Evolutionary conservation across 139 green algal genomes (phyloP).

Genomic region (Pleodorina starrii): DNA sequence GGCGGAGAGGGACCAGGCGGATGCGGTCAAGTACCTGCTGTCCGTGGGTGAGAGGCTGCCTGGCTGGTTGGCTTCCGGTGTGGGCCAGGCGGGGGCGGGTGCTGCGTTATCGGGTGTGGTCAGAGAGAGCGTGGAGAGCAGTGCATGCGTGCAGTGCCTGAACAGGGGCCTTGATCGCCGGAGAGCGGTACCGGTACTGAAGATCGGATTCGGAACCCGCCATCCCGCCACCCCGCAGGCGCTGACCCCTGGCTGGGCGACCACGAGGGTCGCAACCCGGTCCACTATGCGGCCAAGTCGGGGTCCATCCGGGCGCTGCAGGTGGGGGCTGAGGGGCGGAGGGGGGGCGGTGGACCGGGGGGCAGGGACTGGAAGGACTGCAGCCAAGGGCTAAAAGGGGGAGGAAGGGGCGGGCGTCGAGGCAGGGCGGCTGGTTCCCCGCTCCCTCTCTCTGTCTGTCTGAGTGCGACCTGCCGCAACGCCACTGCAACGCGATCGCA

Average conservation of each 20-base stretch:
- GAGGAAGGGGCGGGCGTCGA: neutral
- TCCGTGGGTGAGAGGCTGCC: neutral
- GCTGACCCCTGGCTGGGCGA: constrained; percentile 51
- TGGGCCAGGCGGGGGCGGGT: neutral
- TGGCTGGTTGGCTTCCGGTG: neutral
- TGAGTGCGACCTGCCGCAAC: neutral
- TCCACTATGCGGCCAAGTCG: constrained; percentile 28
- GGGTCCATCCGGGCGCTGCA: constrained; percentile 8
- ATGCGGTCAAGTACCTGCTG: constrained; percentile 36
- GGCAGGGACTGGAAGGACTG: no score
- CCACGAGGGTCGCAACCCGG: constrained; percentile 3
- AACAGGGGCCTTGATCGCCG: neutral
- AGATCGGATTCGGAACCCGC: neutral
- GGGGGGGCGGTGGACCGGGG: neutral
- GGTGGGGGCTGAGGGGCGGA: neutral
- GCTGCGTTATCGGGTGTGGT: neutral
- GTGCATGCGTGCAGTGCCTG: neutral
- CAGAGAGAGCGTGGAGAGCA: neutral
- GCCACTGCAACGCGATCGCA: neutral
- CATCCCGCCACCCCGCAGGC: neutral
- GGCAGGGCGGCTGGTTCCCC: neutral
- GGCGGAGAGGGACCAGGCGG: constrained; percentile 3
- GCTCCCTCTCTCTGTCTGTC: neutral
- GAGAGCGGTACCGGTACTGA: neutral
- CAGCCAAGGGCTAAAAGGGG: no score